Conservation (phyloP, 2,329 filamentous ascomycete genomes). For the Chalaropsis ovoidea region DNA sequence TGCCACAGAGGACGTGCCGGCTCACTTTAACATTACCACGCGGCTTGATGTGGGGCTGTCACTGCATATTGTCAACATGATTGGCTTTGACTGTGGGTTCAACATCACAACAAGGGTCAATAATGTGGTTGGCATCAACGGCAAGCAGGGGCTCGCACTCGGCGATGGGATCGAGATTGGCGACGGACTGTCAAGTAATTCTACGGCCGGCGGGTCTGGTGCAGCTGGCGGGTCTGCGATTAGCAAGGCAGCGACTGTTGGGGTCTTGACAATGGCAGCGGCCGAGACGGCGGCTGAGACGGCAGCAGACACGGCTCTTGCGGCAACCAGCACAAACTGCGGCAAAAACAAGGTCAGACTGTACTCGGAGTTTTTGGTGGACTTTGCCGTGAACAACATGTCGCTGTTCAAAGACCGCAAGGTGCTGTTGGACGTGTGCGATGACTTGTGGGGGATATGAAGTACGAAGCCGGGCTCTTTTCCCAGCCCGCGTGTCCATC, state of each 20-base stretch:
- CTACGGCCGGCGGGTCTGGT: background rate
- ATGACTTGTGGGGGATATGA: conserved; percentile 8
- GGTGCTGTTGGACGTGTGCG: conserved; percentile 15
- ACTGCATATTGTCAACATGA: conserved; percentile 6
- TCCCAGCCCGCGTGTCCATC: background rate
- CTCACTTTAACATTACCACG: conserved; percentile 22
- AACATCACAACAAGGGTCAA: conserved; percentile 14
- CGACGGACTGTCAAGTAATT: no score
- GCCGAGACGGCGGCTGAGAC: background rate
- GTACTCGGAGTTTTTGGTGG: conserved; percentile 22
- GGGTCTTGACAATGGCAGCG: background rate
- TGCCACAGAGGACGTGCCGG: conserved; percentile 13
- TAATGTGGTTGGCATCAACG: conserved; percentile 16
- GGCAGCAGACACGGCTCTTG: background rate
- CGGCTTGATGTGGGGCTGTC: conserved; percentile 11
- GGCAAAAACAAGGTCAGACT: conserved; percentile 18
- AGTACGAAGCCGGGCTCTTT: background rate
- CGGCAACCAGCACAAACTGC: background rate
- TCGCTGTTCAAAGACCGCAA: conserved; percentile 15
- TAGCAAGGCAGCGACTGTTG: background rate
- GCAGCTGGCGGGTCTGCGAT: background rate
- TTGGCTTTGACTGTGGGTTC: conserved; percentile 10
- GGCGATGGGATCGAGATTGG: background rate
- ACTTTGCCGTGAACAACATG: conserved; percentile 13
- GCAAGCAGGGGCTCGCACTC: background rate